Conservation (phyloP, 441 rosid species). For the Eutrema salsugineum region DNA sequence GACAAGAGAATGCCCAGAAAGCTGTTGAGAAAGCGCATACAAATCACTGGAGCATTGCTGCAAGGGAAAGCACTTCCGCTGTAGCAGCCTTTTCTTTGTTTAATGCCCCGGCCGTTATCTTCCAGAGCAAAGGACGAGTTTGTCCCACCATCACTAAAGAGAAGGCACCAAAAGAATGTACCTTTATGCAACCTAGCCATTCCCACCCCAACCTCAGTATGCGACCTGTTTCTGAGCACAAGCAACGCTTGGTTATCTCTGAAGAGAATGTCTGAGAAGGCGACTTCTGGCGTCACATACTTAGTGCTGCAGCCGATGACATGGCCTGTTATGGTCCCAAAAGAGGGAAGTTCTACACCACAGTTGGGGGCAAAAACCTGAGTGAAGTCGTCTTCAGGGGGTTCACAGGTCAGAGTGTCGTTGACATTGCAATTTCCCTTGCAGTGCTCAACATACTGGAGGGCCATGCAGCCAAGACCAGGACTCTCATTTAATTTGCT, state of each 20-base stretch:
- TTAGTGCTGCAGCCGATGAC: conserved; percentile 68
- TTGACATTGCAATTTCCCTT: conserved; percentile 60
- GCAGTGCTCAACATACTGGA: conserved; percentile 71
- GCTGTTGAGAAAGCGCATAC: conserved; percentile 15
- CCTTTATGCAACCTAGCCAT: conserved; percentile 58
- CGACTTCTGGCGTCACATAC: conserved; percentile 49
- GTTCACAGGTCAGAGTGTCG: conserved; percentile 56
- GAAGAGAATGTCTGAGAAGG: conserved; percentile 59
- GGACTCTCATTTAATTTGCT: conserved; percentile 58
- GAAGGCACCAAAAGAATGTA: conserved; percentile 65
- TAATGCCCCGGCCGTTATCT: conserved; percentile 69
- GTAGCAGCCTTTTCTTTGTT: conserved; percentile 75
- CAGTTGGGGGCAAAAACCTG: conserved; percentile 84
- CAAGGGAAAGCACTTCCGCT: conserved; percentile 70
- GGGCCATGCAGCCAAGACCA: conserved; percentile 93
- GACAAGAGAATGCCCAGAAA: conserved; percentile 20
- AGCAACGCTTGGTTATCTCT: conserved; percentile 49
- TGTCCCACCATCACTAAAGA: conserved; percentile 52
- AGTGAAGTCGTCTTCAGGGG: conserved; percentile 68
- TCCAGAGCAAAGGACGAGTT: conserved; percentile 75
- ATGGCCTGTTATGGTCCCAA: conserved; percentile 71
- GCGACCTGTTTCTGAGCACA: conserved; percentile 58
- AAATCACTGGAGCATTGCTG: conserved; percentile 41
- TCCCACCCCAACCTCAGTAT: conserved; percentile 75
- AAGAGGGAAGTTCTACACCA: conserved; percentile 76